These are phyloP conservation scores for Solanum pinnatisectum DNA, from an alignment of 257 asterid genomes.

Conservation along the genomic window DNA sequence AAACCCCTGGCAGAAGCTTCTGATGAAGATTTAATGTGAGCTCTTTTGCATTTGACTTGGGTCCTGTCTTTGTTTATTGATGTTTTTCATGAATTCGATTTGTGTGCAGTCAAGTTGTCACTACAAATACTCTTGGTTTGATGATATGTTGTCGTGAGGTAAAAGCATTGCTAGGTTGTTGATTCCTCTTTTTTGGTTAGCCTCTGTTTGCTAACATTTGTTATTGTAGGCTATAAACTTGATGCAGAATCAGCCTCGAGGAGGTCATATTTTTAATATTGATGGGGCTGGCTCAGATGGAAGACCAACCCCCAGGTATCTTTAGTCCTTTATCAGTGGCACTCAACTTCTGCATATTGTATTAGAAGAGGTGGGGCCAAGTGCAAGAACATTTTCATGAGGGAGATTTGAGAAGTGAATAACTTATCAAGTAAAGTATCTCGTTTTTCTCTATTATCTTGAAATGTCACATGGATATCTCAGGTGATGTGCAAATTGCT, in stretches of 20 bases:
- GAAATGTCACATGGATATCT: not conserved
- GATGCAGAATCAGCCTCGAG: conserved; percentile 82
- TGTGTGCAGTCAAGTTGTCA: conserved; percentile 76
- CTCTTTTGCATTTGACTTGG: not conserved
- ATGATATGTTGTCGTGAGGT: conserved; percentile 99
- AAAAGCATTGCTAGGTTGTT: conserved; percentile 8
- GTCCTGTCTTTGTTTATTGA: not conserved
- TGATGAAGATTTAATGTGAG: conserved; percentile 86
- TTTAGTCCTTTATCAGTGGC: not conserved
- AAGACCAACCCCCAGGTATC: conserved; percentile 93
- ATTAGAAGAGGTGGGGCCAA: not conserved
- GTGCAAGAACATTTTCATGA: not conserved
- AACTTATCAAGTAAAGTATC: not conserved
- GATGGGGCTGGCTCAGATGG: conserved; percentile 99
- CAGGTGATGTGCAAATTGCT: not conserved
- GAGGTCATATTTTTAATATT: conserved; percentile 89
- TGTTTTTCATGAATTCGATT: not conserved
- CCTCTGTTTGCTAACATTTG: conserved; percentile 20
- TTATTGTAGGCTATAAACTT: conserved; percentile 69
- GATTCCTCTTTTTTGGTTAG: conserved; percentile 1
- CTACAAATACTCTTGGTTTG: conserved; percentile 88
- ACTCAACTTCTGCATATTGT: not conserved
- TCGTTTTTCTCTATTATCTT: not conserved
- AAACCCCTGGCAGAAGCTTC: conserved; percentile 87
- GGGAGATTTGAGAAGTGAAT: not conserved